These are phyloP conservation scores for Monilinia aucupariae DNA, from an alignment of 2,329 filamentous ascomycete genomes.

Conservation along the genomic window DNA sequence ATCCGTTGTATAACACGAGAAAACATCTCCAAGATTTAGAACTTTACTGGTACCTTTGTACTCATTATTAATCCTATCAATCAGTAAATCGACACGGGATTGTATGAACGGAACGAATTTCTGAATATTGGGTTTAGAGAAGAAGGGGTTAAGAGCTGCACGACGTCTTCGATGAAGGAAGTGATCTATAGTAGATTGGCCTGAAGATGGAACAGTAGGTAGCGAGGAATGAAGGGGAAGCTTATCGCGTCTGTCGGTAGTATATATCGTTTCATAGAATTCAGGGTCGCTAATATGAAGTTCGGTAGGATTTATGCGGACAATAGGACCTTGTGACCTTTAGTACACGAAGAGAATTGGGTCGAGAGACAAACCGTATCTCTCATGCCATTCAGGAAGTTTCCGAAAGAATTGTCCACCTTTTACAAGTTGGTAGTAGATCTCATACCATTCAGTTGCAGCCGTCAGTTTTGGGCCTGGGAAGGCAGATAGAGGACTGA, in stretches of 20 bases:
- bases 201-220: slow-evolving; percentile 10
- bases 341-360: background rate
- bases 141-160: slow-evolving; percentile 25
- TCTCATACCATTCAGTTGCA: slow-evolving; percentile 31
- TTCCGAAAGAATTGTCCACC: slow-evolving; percentile 39
- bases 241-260: slow-evolving; percentile 23
- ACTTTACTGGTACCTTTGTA: slow-evolving; percentile 1
- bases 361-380: slow-evolving; percentile 32
- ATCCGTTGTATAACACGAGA: slow-evolving; percentile 20
- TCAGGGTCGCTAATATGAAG: slow-evolving; percentile 37
- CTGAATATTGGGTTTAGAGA: slow-evolving; percentile 21
- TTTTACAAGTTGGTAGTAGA: slow-evolving; percentile 41
- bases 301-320: slow-evolving; percentile 37
- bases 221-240: slow-evolving; percentile 13
- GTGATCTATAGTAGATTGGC: slow-evolving; percentile 22
- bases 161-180: slow-evolving; percentile 24
- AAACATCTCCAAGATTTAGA: slow-evolving; percentile 5
- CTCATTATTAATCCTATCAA: slow-evolving; percentile 1
- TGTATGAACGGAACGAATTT: slow-evolving; percentile 10
- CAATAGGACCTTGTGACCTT: slow-evolving; percentile 28
- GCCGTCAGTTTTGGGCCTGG: slow-evolving; percentile 36
- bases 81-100: slow-evolving; percentile 2
- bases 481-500: slow-evolving; percentile 35
- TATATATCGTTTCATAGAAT: slow-evolving; percentile 41
- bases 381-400: slow-evolving; percentile 40